Base-by-base conservation (phyloP, 176 grass and related monocot genomes). In the Rhynchospora tenuis region DNA sequence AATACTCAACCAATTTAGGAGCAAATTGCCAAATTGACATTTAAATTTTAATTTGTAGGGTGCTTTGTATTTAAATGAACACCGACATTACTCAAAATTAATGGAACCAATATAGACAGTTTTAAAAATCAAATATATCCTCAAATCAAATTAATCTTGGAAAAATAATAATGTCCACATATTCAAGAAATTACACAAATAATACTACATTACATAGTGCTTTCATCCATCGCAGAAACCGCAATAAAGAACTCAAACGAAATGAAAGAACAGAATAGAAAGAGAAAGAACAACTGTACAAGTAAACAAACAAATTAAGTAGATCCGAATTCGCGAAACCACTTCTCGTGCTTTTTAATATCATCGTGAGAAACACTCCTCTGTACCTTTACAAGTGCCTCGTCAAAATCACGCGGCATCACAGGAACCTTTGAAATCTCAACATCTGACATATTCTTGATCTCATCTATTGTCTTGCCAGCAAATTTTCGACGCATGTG, bases 401-500 rank as follows among this genome's bases (percentile, higher is more conserved):
- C 96, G 55, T 89, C 96, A 60, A 98, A 98, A 78, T 98, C 96
- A 0, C 96, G 95, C 96, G 91, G 95, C 27, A 93, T 91, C 44
- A 98, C 91, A 2, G 96, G 96, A 64, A 95, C 96, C 80, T 93
- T 98, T 0, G 93, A 94, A 80, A 98, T 98, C 1, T 98, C 96
- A 62, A 93, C 96, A 81, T 95, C 93, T 5, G 96, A 88, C 96
- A 98, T 98, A 67, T 89, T 98, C 86, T 91, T 95, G 73, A 98
- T 98, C 84, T 95, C 96, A 7, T 98, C 96, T 3, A 91, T 88
- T 23, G 96, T 98, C 70, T 98, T 98, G 50, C 96, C 96, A n/a
- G 96, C 96, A 59, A 98, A 95, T 86, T 98, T 98, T 15, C 93
- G 88, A 64, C 96, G 89, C 96, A 98, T 95, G 45, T 93, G 91